Conservation (phyloP, 1,139 yeast species). For the Hansenula sp. region DNA sequence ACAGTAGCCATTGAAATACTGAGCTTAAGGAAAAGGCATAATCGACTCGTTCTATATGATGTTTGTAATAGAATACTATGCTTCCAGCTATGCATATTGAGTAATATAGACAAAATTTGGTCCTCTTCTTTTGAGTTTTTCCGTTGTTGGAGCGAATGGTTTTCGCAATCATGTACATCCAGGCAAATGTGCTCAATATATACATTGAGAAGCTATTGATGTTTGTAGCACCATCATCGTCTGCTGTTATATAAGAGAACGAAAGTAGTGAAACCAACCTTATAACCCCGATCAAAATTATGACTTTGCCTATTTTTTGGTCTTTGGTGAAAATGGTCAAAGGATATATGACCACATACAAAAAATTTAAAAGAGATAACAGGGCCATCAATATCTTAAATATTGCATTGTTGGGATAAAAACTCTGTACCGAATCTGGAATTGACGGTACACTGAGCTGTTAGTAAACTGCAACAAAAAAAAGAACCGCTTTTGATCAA, state of each 20-base stretch:
- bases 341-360: neutral
- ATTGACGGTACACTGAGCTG: constrained; percentile 12
- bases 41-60: constrained; percentile 11
- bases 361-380: constrained; percentile 7
- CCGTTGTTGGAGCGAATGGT: neutral
- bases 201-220: constrained; percentile 9
- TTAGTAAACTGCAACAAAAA: neutral
- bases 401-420: constrained; percentile 13
- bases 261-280: constrained; percentile 6
- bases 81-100: neutral
- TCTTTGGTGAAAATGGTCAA: neutral
- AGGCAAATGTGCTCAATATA: constrained; percentile 3
- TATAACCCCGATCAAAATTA: neutral
- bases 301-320: neutral
- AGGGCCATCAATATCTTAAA: constrained; percentile 13
- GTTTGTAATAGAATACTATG: constrained; percentile 10
- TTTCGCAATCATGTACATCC: constrained; percentile 9
- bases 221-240: constrained; percentile 8
- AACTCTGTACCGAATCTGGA: constrained; percentile 8
- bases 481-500: no score
- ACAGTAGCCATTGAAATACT: constrained; percentile 12
- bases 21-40: constrained; percentile 14
- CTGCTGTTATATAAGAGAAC: constrained; percentile 9
- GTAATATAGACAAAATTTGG: constrained; percentile 2
- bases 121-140: constrained; percentile 2